phyloP scores from a whole-genome alignment of 2,329 filamentous ascomycete species.

The Ascochyta viciae-villosae region DNA sequence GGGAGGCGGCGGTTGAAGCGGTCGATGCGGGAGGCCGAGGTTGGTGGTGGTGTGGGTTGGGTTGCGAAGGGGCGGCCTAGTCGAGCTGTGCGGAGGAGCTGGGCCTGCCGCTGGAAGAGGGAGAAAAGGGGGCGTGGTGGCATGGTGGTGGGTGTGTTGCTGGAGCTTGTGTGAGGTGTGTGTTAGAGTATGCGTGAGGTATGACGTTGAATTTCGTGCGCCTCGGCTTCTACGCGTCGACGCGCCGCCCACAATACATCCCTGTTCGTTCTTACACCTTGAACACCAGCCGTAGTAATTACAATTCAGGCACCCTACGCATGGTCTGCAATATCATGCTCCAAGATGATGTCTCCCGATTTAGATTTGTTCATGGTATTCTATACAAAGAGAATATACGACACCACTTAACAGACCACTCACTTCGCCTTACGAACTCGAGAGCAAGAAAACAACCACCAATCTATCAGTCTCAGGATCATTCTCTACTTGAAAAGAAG shows the following conservation, averaged over 20 bases:
- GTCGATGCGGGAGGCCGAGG: slow-evolving; percentile 41
- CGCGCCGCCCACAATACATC: slow-evolving; percentile 3
- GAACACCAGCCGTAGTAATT: slow-evolving; percentile 14
- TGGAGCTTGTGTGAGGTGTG: not conserved
- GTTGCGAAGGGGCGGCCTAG: slow-evolving; percentile 28
- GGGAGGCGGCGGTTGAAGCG: slow-evolving; percentile 59
- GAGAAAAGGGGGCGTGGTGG: slow-evolving; percentile 15
- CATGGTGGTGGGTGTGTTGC: slow-evolving; percentile 11
- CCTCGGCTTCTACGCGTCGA: slow-evolving; percentile 17
- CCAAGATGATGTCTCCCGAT: not conserved
- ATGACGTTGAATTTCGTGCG: slow-evolving; percentile 11
- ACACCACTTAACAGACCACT: no score
- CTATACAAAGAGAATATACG: no score
- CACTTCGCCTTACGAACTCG: no score
- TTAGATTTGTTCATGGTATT: no score
- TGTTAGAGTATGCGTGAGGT: not conserved
- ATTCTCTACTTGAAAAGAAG: not conserved
- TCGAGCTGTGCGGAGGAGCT: slow-evolving; percentile 3
- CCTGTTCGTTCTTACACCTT: slow-evolving; percentile 15
- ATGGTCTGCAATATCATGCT: not conserved
- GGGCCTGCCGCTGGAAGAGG: not conserved
- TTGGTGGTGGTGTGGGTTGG: slow-evolving; percentile 21
- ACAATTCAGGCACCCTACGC: not conserved
- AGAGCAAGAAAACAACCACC: no score
- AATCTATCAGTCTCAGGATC: not conserved